phyloP scores from a whole-genome alignment of 352 stramenopile species.

The Halophytophthora batemanensis region DNA sequence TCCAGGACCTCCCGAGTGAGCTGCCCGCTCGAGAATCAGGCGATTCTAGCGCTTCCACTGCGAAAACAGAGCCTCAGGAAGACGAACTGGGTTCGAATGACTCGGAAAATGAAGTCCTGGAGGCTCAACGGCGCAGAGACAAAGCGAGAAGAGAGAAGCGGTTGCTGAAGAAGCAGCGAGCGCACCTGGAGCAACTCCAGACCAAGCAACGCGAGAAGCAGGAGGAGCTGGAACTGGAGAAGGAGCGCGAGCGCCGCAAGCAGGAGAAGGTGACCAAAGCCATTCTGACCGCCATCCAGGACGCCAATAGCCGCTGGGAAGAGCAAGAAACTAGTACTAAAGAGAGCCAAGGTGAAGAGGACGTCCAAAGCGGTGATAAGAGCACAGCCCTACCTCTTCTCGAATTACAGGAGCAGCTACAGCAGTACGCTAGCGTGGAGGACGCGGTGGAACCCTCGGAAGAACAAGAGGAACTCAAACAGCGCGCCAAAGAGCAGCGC shows the following conservation, averaged over 20 bases:
- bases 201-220: conserved; percentile 51
- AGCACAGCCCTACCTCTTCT: not conserved
- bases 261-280: conserved; percentile 56
- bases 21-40: not conserved
- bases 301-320: conserved; percentile 29
- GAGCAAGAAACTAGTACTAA: conserved; percentile 17
- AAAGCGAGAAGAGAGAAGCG: conserved; percentile 41
- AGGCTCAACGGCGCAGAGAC: conserved; percentile 23
- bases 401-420: conserved; percentile 7
- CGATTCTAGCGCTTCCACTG: not conserved
- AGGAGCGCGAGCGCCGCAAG: conserved; percentile 43
- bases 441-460: not conserved
- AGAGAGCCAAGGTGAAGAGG: conserved; percentile 2
- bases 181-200: conserved; percentile 45
- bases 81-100: conserved; percentile 14
- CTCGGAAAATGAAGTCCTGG: conserved; percentile 11
- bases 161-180: conserved; percentile 60
- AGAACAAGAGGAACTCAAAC: conserved; percentile 35
- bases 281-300: conserved; percentile 52
- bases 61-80: conserved; percentile 17
- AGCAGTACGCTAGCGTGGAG: no score
- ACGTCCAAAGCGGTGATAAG: not conserved
- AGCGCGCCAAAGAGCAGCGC: conserved; percentile 41
- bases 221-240: conserved; percentile 45
- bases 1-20: conserved; percentile 15